Conservation (phyloP, 768 basidiomycete genomes). For the Leccinum aurantiacum region DNA sequence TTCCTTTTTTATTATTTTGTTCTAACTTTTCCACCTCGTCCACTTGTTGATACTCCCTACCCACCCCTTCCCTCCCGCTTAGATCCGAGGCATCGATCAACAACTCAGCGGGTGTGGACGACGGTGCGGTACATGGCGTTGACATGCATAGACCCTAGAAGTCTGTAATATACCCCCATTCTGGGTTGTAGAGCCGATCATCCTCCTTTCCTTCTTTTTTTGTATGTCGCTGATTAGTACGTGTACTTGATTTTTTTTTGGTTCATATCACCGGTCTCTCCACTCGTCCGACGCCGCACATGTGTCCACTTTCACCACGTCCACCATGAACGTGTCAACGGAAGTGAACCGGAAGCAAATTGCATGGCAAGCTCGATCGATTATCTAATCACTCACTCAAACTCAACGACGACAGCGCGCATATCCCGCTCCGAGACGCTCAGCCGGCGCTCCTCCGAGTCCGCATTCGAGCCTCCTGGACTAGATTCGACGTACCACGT, state of each 20-base stretch:
- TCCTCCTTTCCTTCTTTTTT: neutral
- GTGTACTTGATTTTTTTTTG: neutral
- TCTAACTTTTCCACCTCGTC: neutral
- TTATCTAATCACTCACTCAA: slow-evolving; percentile 6
- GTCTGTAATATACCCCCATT: neutral
- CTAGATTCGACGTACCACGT: slow-evolving; percentile 10
- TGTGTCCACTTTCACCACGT: neutral
- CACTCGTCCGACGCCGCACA: neutral
- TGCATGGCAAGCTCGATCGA: neutral
- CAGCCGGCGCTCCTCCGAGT: neutral
- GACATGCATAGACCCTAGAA: neutral
- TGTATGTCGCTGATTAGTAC: neutral
- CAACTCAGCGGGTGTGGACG: neutral
- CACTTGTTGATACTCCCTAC: neutral
- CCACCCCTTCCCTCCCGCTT: neutral
- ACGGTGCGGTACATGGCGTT: neutral
- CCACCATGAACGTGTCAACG: neutral
- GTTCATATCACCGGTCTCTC: neutral
- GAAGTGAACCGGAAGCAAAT: neutral
- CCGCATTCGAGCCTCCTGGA: neutral
- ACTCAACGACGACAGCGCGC: slow-evolving; percentile 13
- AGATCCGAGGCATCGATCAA: neutral
- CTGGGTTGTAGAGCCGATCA: neutral
- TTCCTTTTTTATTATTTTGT: neutral
- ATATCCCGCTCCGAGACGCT: neutral